phyloP scores from a whole-genome alignment of 2,329 filamentous ascomycete genomes.

The Claviceps lovelessii region DNA sequence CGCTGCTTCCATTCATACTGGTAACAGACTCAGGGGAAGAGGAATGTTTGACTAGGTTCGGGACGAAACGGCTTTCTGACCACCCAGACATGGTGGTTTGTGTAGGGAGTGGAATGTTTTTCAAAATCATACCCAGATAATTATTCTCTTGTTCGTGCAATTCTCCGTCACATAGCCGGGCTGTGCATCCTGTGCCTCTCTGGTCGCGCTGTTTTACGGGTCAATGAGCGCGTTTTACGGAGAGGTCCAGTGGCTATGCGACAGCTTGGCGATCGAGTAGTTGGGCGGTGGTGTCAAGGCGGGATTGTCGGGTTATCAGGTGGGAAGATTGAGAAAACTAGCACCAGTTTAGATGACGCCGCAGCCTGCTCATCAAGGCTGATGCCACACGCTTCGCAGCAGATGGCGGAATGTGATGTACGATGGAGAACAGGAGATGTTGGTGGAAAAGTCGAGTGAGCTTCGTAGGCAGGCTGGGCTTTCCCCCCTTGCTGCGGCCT shows the following conservation, averaged over 20 bases:
- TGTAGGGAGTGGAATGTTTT: slow-evolving; percentile 10
- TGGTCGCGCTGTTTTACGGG: slow-evolving; percentile 22
- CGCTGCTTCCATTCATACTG: slow-evolving; percentile 7
- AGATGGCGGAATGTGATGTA: slow-evolving; percentile 12
- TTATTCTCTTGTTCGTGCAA: slow-evolving; percentile 13
- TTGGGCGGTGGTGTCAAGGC: slow-evolving; percentile 4
- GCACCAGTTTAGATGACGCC: slow-evolving; percentile 11
- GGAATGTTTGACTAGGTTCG: neutral
- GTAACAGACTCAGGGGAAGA: slow-evolving; percentile 1
- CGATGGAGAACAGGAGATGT: slow-evolving; percentile 19
- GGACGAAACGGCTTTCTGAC: neutral
- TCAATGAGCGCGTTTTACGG: slow-evolving; percentile 14
- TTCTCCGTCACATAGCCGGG: slow-evolving; percentile 4
- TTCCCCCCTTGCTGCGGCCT: slow-evolving; percentile 10
- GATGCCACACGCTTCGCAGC: slow-evolving; percentile 10
- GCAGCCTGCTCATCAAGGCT: slow-evolving; percentile 12
- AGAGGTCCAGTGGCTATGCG: slow-evolving; percentile 5
- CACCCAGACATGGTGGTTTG: neutral
- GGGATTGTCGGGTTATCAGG: slow-evolving; percentile 3
- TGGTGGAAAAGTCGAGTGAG: slow-evolving; percentile 18
- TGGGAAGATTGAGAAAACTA: slow-evolving; percentile 8
- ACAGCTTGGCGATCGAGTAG: slow-evolving; percentile 4
- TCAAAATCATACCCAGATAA: slow-evolving; percentile 18
- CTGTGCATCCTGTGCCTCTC: slow-evolving; percentile 6
- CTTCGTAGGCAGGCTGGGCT: slow-evolving; percentile 10